Evolutionary conservation across 2,329 filamentous ascomycete genomes (phyloP).

Genomic region (Exophiala oligosperma): DNA sequence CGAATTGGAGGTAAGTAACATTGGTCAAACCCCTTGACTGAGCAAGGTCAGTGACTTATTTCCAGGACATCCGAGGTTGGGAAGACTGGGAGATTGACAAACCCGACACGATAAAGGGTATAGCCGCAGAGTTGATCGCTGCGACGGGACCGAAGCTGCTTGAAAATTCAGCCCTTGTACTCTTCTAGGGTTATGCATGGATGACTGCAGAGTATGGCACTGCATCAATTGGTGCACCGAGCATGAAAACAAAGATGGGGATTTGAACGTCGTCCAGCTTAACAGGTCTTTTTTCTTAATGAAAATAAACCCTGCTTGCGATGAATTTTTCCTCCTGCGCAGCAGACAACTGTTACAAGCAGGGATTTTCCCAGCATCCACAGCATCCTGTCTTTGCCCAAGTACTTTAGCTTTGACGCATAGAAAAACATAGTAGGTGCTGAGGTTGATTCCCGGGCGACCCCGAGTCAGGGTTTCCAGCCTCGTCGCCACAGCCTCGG

Average conservation of each 20-base stretch:
- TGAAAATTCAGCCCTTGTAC: constrained; percentile 28
- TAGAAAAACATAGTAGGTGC: not conserved
- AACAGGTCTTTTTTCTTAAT: too few relatives aligned
- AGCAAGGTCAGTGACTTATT: not conserved
- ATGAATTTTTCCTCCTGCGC: too few relatives aligned
- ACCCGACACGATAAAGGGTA: constrained; percentile 47
- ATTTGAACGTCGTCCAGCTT: too few relatives aligned
- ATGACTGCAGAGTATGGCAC: too few relatives aligned
- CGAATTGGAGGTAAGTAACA: constrained; percentile 41
- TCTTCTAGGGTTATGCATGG: constrained; percentile 19
- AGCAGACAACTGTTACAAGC: too few relatives aligned
- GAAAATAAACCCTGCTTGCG: too few relatives aligned
- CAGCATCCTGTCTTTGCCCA: too few relatives aligned
- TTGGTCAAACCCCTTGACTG: not conserved
- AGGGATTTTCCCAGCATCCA: too few relatives aligned
- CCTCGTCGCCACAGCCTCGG: not conserved
- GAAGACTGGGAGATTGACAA: constrained; percentile 43
- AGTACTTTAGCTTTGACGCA: not conserved
- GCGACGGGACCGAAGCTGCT: constrained; percentile 46
- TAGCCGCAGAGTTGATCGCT: constrained; percentile 48
- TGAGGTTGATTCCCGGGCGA: not conserved
- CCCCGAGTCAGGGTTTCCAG: not conserved
- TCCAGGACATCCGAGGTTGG: constrained; percentile 49
- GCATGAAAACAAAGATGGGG: too few relatives aligned
- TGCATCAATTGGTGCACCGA: too few relatives aligned